Evolutionary conservation across 2,329 filamentous ascomycete species (phyloP), one percentile per base, ranked within the genome.

Genomic region (Aspergillus nomiae): DNA sequence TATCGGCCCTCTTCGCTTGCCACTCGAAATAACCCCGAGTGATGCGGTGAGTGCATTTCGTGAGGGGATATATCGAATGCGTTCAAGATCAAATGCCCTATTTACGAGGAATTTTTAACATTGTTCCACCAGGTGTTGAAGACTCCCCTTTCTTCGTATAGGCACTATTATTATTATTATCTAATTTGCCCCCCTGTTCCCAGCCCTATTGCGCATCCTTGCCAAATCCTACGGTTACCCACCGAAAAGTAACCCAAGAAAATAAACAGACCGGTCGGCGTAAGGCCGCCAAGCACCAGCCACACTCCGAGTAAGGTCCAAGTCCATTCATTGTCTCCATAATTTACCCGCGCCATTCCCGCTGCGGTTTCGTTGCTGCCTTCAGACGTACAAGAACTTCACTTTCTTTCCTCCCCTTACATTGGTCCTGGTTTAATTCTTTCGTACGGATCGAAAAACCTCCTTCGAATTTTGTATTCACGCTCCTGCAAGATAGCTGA

Each of bases 291-390:
- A 64, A 68, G 65, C 58, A 34, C 50, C 61, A 63, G 65, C 65
- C 65, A 67, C 65, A 65, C 56, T 53, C 51, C 55, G 48, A 24
- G 30, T 38, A 62, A 59, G 32, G 45, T 19, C 65, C 65, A 62
- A 41, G 38, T 41, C 38, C 38, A 64, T 64, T 57, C 58, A 34
- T 34, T 45, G 30, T 54, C 64, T 51, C 58, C 38, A 63, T 56
- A 62, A 62, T 62, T 61, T 56, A 63, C 58, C 63, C 63, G 60
- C 54, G 56, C 61, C 57, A 59, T 61, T 60, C 56, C 58, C 53
- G 56, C 60, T 54, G 56, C 60, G 45, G 61, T 66, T 61, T 69
- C 62, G 68, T 63, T 70, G 68, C 65, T 69, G 68, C 68, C 68
- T 70, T 69, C 63, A 59, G 56, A 57, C 50, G 53, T 54, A 24